Evolutionary conservation across 345 rosid genomes (phyloP), one percentile per base, ranked within the genome.

Genomic region (Syzygium aqueum): DNA sequence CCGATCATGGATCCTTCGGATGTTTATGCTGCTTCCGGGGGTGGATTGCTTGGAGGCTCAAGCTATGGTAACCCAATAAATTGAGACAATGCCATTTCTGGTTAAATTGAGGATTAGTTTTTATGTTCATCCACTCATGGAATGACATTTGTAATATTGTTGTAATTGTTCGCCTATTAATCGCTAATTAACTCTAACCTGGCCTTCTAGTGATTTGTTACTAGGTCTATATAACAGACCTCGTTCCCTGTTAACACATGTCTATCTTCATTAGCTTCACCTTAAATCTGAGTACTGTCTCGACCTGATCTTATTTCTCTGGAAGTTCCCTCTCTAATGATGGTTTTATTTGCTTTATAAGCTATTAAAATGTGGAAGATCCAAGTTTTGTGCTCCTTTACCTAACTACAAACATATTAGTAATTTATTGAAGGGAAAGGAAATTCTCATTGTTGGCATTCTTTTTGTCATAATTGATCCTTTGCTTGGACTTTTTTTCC

Each of bases 11-110:
- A 94, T 88, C 93, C 93, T 15, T 87, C 96, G 3, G 96, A 92
- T 67, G 96, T 93, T 51, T 97, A 94, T 53, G 95, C 91, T 23
- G 96, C 93, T n/a, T 63, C 92, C 0, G 94, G 93, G 43, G 95
- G 95, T 30, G 94, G 95, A 43, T 91, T 95, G 14, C 94, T 93
- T 15, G 98, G 92, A 56, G 97, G 93, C 87, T 89, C 96, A 57
- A 87, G 87, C 86, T 97, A 93, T 88, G 94, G 94, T 92, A 94
- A 95, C 93, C 94, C 91, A 87, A 90, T 93, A 40, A 94, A 92
- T 87, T 94, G 89, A 92, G 86, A 59, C 51, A 61, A 84, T 84
- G 51, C 61, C 85, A 52, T 28, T 84, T 52, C 54, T 52, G 85
- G 37, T 84, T 52, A 21, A 28, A 37, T 52, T 84, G 52, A 59